These are phyloP conservation scores for Nitzschia sp. DNA, from an alignment of 108 stramenopile genomes.

Conservation along the genomic window DNA sequence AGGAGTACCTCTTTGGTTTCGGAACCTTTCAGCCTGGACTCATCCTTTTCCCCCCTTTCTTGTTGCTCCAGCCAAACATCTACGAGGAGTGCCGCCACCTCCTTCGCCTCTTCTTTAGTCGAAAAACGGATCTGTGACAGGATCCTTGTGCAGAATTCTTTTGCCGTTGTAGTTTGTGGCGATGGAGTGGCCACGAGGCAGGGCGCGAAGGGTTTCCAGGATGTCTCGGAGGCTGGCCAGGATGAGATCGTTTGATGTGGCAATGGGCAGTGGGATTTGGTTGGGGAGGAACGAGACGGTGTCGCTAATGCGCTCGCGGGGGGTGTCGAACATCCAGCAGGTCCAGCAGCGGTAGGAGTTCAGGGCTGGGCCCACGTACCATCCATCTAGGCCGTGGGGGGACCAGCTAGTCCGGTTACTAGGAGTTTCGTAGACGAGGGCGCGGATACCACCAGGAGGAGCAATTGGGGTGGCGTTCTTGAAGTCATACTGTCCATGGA, in stretches of 20 bases:
- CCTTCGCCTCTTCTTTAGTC: too few relatives aligned
- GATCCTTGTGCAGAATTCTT: too few relatives aligned
- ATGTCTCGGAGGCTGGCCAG: constrained; percentile 6
- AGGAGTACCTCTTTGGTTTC: too few relatives aligned
- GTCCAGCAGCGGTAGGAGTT: constrained; percentile 47
- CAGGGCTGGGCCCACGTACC: constrained; percentile 49
- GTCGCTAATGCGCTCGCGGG: constrained; percentile 24
- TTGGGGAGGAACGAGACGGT: constrained; percentile 39
- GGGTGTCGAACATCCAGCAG: constrained; percentile 27
- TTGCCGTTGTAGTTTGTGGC: too few relatives aligned
- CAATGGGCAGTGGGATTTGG: constrained; percentile 8
- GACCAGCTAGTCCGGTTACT: constrained; percentile 30
- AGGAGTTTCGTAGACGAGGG: constrained; percentile 34
- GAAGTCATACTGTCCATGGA: constrained; percentile 37
- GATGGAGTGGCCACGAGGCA: too few relatives aligned
- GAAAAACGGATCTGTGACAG: too few relatives aligned
- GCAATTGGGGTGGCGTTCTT: constrained; percentile 44
- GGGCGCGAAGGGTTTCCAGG: constrained; percentile 31
- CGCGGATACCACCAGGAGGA: constrained; percentile 37
- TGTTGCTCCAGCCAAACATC: too few relatives aligned
- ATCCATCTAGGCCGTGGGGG: constrained; percentile 32
- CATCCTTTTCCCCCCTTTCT: too few relatives aligned
- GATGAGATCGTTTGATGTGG: constrained; percentile 7
- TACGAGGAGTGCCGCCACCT: too few relatives aligned
- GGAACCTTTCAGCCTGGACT: too few relatives aligned